phyloP scores from a whole-genome alignment of 176 grass and related monocot species.

The Typha latifolia region DNA sequence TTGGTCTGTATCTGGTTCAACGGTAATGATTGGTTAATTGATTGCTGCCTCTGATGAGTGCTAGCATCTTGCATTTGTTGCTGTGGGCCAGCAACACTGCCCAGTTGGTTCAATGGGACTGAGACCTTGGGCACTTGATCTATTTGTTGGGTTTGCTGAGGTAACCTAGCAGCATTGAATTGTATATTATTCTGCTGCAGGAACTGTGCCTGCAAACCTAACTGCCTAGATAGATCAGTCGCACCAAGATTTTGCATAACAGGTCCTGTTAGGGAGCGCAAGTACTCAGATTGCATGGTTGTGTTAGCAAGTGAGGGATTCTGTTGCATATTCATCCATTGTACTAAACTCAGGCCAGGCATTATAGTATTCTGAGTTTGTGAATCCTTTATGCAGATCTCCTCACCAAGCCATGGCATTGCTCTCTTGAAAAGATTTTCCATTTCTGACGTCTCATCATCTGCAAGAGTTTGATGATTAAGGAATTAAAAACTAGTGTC shows the following conservation, averaged over 20 bases:
- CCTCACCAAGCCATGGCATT: conserved; percentile 85
- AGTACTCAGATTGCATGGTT: conserved; percentile 55
- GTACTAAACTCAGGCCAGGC: conserved; percentile 80
- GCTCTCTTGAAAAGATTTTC: conserved; percentile 72
- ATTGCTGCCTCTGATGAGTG: conserved; percentile 33
- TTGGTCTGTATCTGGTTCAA: conserved; percentile 27
- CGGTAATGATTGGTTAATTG: conserved; percentile 23
- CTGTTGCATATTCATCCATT: conserved; percentile 92
- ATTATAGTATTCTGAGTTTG: conserved; percentile 71
- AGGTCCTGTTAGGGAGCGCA: conserved; percentile 41
- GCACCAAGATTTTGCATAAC: conserved; percentile 46
- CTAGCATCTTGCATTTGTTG: conserved; percentile 38
- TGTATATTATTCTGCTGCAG: conserved; percentile 64
- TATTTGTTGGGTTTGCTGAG: conserved; percentile 40
- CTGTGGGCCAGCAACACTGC: conserved; percentile 23
- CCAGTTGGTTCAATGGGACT: conserved; percentile 32
- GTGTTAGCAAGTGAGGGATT: conserved; percentile 49
- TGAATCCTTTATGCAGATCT: conserved; percentile 80
- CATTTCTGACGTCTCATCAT: conserved; percentile 80
- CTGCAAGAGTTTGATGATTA: conserved; percentile 22
- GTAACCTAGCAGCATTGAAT: conserved; percentile 35
- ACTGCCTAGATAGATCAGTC: conserved; percentile 46
- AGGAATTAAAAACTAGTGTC: too few species aligned
- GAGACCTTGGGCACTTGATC: conserved; percentile 44
- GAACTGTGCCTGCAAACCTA: conserved; percentile 44